Conservation (phyloP, 805 yeast species). For the Schizosaccharomyces lindneri region DNA sequence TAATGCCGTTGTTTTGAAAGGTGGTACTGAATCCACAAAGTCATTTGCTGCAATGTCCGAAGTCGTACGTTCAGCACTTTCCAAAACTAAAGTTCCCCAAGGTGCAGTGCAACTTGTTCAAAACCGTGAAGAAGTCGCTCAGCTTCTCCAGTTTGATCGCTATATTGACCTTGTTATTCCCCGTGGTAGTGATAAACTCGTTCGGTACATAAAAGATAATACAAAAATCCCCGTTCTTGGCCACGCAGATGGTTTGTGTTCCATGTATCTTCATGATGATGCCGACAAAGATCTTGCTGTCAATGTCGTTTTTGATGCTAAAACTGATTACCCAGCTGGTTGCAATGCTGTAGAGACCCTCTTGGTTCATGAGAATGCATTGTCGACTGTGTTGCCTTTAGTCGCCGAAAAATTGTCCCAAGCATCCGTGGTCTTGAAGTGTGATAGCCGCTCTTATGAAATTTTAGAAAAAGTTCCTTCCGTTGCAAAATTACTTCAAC, state of each 20-base stretch:
- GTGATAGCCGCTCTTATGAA: conserved; percentile 23
- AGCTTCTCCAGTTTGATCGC: conserved; percentile 57
- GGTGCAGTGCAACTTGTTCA: conserved; percentile 68
- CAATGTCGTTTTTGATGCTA: conserved; percentile 41
- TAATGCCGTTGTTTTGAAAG: conserved; percentile 80
- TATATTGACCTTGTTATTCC: conserved; percentile 91
- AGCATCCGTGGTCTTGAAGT: conserved; percentile 52
- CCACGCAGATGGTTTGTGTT: conserved; percentile 95
- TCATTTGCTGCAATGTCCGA: conserved; percentile 65
- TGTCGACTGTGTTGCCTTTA: conserved; percentile 12
- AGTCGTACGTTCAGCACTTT: conserved; percentile 32
- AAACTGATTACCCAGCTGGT: conserved; percentile 51
- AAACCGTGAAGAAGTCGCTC: conserved; percentile 75
- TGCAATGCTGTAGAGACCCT: conserved; percentile 89
- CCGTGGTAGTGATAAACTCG: conserved; percentile 87
- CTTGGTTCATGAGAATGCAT: conserved; percentile 29
- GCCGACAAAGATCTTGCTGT: conserved; percentile 61
- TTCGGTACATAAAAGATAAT: conserved; percentile 55
- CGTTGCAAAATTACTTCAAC: conserved; percentile 11
- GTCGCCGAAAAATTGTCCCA: conserved; percentile 22
- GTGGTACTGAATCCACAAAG: conserved; percentile 79
- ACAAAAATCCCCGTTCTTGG: conserved; percentile 91
- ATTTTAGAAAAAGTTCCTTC: conserved; percentile 2
- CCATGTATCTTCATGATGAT: conserved; percentile 54
- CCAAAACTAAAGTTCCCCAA: conserved; percentile 51